Base-by-base conservation (phyloP, 495 filamentous ascomycete species). In the Bathelium albidoporum region DNA sequence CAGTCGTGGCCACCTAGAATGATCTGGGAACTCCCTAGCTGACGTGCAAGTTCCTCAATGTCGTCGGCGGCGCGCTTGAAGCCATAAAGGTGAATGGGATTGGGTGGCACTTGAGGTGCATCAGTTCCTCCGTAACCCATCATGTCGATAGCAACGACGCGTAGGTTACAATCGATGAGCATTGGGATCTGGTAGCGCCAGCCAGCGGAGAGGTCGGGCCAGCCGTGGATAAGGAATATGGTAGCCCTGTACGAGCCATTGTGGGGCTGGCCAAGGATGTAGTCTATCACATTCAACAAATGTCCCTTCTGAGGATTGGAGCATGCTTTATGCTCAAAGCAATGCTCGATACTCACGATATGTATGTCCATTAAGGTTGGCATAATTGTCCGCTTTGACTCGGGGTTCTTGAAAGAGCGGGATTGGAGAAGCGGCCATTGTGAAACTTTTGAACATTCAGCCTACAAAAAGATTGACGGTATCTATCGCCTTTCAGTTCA, bases 1-100 rank as follows among this genome's bases (percentile, higher is more conserved):
- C 91, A 96, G 73, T 96, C 91, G 72, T 96, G 91, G 9, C 90
- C 91, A 16, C 88, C 87, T 14, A 95, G 78, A 31, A 95, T 85
- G 65, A 90, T 84, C 10, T 73, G 77, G 11, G 75, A 71, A 41
- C 80, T 79, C 24, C 83, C 78, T 24, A 93, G 74, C 24, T 85
- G 80, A 2, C 72, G 68, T 3, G 86, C 82, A 9, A 91, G 78
- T 63, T 81, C 83, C 24, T 80, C 83, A 67, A 95, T 82, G 69
- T 92, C 89, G 45, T 85, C 81, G 24, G 88, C 81, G 62, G 84
- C 81, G 49, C 79, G 81, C 71, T 91, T 93, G 72, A 82, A 79
- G 12, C 81, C 82, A 75, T 92, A 95, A 36, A 81, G 75, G 12
- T 76, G 72, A 12, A 79, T 65, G 2, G 79, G 62, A 14, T 79